phyloP scores from a whole-genome alignment of 2,329 filamentous ascomycete species.

The Thelonectria olida region DNA sequence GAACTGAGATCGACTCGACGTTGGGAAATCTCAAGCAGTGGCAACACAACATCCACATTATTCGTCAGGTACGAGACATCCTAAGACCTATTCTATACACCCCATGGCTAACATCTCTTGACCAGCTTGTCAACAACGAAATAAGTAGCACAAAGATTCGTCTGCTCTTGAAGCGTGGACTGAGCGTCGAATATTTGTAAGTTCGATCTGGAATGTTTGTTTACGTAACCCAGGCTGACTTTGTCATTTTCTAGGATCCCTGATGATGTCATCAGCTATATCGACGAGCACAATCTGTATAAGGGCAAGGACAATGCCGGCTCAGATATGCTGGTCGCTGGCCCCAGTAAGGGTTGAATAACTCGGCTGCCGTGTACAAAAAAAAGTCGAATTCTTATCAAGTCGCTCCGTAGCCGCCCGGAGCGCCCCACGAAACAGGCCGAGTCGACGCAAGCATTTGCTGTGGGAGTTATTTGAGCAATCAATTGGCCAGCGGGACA shows the following conservation, averaged over 20 bases:
- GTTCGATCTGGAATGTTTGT: constrained; percentile 16
- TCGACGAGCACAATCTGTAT: constrained; percentile 73
- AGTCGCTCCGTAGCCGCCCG: not conserved
- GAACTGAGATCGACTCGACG: constrained; percentile 89
- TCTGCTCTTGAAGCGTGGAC: constrained; percentile 78
- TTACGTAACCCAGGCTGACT: not conserved
- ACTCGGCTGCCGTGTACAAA: not conserved
- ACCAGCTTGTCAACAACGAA: constrained; percentile 79
- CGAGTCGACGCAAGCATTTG: constrained; percentile 1
- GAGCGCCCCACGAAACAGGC: not conserved
- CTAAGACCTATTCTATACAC: not conserved
- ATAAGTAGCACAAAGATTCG: constrained; percentile 86
- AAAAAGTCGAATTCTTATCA: constrained; percentile 1
- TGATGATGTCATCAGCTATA: constrained; percentile 78
- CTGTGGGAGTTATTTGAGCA: not conserved
- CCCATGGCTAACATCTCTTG: constrained; percentile 44
- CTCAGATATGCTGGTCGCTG: constrained; percentile 23
- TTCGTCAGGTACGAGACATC: constrained; percentile 60
- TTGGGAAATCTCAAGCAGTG: constrained; percentile 83
- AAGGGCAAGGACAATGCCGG: constrained; percentile 38
- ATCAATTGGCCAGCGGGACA: not conserved
- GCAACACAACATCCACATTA: constrained; percentile 87
- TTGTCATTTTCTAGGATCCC: constrained; percentile 56
- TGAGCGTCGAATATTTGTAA: constrained; percentile 78
- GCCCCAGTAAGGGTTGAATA: constrained; percentile 42